A percentile compares a stretch with the other conserved stretches of the same genome.
Conservation (phyloP, 192 early-diverging fungal genomes). For the Thamnidium elegans region DNA sequence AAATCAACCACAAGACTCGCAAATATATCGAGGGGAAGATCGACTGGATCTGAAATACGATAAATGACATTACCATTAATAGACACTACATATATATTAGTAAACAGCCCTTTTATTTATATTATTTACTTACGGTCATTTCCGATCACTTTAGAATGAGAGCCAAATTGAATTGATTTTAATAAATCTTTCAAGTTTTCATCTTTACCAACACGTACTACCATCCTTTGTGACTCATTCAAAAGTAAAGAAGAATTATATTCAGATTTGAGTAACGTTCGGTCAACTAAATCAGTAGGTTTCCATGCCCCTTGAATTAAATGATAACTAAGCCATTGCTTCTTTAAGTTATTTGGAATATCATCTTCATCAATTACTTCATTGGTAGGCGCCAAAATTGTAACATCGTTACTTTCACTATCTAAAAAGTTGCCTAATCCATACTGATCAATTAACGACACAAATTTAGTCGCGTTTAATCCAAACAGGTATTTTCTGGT, state of each 20-base stretch:
- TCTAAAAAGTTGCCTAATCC: conserved; percentile 58
- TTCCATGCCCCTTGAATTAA: conserved; percentile 50
- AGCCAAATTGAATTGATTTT: conserved; percentile 30
- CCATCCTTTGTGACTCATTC: conserved; percentile 19
- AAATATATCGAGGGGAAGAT: conserved; percentile 21
- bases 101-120: not conserved
- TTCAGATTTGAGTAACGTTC: conserved; percentile 51
- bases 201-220: conserved; percentile 19
- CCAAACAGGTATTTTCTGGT: conserved; percentile 67
- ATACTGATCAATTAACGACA: conserved; percentile 49
- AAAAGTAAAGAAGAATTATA: conserved; percentile 27
- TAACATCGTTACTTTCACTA: conserved; percentile 46
- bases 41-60: conserved; percentile 24
- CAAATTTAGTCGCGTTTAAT: conserved; percentile 65
- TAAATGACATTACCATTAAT: conserved; percentile 24
- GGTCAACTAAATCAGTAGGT: conserved; percentile 42
- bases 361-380: conserved; percentile 45
- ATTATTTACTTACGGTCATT: conserved; percentile 4
- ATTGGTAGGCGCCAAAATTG: conserved; percentile 67
- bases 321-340: conserved; percentile 63
- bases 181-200: not conserved
- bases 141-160: conserved; percentile 21
- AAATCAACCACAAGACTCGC: conserved; percentile 26
- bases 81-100: conserved; percentile 5
- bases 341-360: conserved; percentile 38